A percentile compares a stretch with the other conserved stretches of the same genome.
Evolutionary conservation across 2,329 filamentous ascomycete genomes (phyloP).

Genomic region (Saccharata proteae): DNA sequence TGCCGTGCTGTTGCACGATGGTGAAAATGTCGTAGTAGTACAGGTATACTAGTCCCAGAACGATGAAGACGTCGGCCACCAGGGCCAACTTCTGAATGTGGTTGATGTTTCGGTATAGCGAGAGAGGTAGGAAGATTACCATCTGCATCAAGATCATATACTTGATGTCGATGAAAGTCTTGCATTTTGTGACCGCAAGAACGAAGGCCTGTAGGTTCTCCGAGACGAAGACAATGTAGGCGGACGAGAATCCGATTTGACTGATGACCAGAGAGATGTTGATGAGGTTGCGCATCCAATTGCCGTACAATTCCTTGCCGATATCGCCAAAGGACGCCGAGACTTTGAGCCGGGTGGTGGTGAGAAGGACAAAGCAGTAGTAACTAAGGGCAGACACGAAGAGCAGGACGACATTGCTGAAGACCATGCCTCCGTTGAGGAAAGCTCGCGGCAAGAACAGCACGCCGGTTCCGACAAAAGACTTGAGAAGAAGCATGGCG

Average conservation of each 20-base stretch:
- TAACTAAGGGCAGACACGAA: conserved; percentile 78
- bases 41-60: conserved; percentile 81
- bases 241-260: conserved; percentile 87
- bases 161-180: conserved; percentile 72
- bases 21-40: conserved; percentile 93
- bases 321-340: conserved; percentile 97
- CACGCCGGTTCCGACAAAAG: conserved; percentile 93
- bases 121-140: conserved; percentile 88
- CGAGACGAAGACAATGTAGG: conserved; percentile 93
- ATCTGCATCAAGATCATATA: conserved; percentile 91
- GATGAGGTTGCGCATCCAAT: conserved; percentile 79
- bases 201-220: conserved; percentile 95
- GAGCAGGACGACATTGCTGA: conserved; percentile 85
- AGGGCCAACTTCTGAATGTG: conserved; percentile 93
- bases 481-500: conserved; percentile 80
- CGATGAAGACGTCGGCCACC: conserved; percentile 86
- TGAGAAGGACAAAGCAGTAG: conserved; percentile 92
- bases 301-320: conserved; percentile 81
- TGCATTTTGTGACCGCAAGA: conserved; percentile 78
- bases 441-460: conserved; percentile 88
- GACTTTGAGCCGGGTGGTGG: conserved; percentile 71
- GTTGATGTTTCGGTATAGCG: conserved; percentile 88
- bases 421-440: conserved; percentile 93
- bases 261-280: conserved; percentile 87
- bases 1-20: conserved; percentile 56